Conservation (phyloP, 2,329 filamentous ascomycete species). For the Colletotrichum gigasporum region DNA sequence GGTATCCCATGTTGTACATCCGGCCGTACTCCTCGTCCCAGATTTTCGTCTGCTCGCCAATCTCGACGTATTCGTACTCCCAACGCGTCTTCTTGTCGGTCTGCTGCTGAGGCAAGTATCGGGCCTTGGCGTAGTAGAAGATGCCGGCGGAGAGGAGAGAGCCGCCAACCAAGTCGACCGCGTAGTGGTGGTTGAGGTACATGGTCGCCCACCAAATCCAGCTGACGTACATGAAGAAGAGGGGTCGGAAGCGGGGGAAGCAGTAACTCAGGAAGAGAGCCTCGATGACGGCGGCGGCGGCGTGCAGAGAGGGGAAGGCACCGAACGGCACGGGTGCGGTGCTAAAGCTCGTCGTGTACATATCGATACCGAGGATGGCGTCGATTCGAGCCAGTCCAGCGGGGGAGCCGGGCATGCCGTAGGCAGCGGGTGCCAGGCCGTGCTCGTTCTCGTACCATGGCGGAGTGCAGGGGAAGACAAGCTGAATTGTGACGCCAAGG, state of each 20-base stretch:
- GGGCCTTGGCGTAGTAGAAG: slow-evolving; percentile 84
- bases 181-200: slow-evolving; percentile 98
- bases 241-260: slow-evolving; percentile 82
- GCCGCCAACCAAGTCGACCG: slow-evolving; percentile 89
- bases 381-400: slow-evolving; percentile 91
- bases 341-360: slow-evolving; percentile 93
- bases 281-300: slow-evolving; percentile 87
- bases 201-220: slow-evolving; percentile 99
- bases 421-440: slow-evolving; percentile 89
- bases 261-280: slow-evolving; percentile 93
- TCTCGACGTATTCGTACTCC: slow-evolving; percentile 95
- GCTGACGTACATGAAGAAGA: slow-evolving; percentile 85
- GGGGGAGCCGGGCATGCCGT: slow-evolving; percentile 88
- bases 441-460: slow-evolving; percentile 98
- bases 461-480: slow-evolving; percentile 91
- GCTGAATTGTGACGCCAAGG: slow-evolving; percentile 85
- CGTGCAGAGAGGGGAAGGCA: slow-evolving; percentile 93
- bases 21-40: slow-evolving; percentile 58
- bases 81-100: slow-evolving; percentile 87
- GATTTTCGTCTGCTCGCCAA: slow-evolving; percentile 68
- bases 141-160: slow-evolving; percentile 80
- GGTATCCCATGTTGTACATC: slow-evolving; percentile 57
- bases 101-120: slow-evolving; percentile 85
- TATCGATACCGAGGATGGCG: slow-evolving; percentile 86
- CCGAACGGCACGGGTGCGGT: slow-evolving; percentile 93